phyloP scores from a whole-genome alignment of 768 basidiomycete species.

The Kwoniella pini region DNA sequence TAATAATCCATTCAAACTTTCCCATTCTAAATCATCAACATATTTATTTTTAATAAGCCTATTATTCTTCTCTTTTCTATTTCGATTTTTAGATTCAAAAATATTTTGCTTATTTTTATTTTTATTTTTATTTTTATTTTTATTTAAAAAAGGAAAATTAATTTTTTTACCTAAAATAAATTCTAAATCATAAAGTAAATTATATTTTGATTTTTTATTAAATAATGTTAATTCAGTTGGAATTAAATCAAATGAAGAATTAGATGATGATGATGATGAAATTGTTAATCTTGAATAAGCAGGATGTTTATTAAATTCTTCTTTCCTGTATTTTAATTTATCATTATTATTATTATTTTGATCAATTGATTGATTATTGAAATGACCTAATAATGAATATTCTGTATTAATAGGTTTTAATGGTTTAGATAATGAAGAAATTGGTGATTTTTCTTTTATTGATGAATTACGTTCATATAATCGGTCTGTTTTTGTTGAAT shows the following conservation, averaged over 20 bases:
- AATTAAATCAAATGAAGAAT: neutral
- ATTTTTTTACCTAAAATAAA: conserved; percentile 39
- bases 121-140: conserved; percentile 12
- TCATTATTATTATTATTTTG: neutral
- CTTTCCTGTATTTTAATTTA: neutral
- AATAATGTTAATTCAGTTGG: conserved; percentile 34
- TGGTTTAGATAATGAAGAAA: conserved; percentile 7
- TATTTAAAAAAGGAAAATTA: conserved; percentile 32
- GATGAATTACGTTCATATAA: neutral
- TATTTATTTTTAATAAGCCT: conserved; percentile 25
- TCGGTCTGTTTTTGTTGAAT: neutral
- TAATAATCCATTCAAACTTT: neutral
- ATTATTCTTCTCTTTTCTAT: conserved; percentile 11
- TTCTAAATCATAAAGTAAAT: conserved; percentile 38
- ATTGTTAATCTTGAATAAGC: conserved; percentile 1
- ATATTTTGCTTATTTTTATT: conserved; percentile 4
- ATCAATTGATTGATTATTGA: conserved; percentile 3
- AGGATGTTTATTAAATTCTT: neutral
- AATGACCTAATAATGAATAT: conserved; percentile 1
- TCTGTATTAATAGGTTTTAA: neutral
- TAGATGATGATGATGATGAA: neutral
- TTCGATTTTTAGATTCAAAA: neutral
- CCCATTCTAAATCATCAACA: conserved; percentile 26
- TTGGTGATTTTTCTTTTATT: conserved; percentile 1
- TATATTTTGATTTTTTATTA: conserved; percentile 30